Conservation (phyloP, 2,329 filamentous ascomycete genomes). For the Pseudopyricularia cyperi region DNA sequence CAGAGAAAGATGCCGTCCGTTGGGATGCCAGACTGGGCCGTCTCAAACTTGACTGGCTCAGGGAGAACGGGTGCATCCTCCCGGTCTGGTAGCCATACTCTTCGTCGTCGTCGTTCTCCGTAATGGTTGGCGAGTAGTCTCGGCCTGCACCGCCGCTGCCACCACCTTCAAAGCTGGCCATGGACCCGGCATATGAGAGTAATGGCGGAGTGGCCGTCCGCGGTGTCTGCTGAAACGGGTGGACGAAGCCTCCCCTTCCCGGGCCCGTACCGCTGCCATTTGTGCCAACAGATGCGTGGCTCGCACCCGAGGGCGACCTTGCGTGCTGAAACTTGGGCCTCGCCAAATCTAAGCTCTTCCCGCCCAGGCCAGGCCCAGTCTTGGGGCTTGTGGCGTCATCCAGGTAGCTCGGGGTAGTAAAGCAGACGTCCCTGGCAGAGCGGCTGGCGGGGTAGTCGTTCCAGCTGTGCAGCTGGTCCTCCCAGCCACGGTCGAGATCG, state of each 20-base stretch:
- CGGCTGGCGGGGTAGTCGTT: constrained; percentile 10
- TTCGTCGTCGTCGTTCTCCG: constrained; percentile 34
- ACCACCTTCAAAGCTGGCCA: constrained; percentile 22
- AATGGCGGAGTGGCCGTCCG: constrained; percentile 43
- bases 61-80: constrained; percentile 10
- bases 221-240: constrained; percentile 53
- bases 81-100: constrained; percentile 8
- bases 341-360: constrained; percentile 12
- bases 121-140: constrained; percentile 43
- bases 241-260: constrained; percentile 35
- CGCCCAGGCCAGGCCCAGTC: constrained; percentile 3
- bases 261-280: constrained; percentile 37
- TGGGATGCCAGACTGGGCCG: constrained; percentile 26
- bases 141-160: constrained; percentile 19
- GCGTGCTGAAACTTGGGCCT: constrained; percentile 35
- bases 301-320: constrained; percentile 45
- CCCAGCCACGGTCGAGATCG: constrained; percentile 47
- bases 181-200: constrained; percentile 40
- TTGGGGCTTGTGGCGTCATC: constrained; percentile 8
- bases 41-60: constrained; percentile 15
- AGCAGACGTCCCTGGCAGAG: constrained; percentile 30
- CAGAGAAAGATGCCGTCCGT: constrained; percentile 24
- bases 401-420: constrained; percentile 15
- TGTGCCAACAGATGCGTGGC: constrained; percentile 42
- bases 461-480: constrained; percentile 31